These are phyloP conservation scores for Aspergillus cejpii DNA, from an alignment of 2,329 filamentous ascomycete genomes.

Conservation along the genomic window DNA sequence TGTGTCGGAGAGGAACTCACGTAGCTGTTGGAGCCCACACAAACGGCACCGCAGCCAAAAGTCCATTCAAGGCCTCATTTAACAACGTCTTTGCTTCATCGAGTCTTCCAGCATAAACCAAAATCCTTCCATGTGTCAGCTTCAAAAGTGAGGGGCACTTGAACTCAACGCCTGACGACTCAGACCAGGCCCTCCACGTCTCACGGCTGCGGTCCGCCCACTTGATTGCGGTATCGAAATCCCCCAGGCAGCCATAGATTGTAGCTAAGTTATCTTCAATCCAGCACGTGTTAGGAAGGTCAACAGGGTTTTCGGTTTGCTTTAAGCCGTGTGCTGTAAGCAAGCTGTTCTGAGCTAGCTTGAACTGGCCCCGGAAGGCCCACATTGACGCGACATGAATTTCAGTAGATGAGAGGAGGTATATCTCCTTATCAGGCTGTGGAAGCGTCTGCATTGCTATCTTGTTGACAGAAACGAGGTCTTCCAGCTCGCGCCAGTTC, in stretches of 20 bases:
- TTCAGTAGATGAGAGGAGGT: background rate
- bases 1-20: background rate
- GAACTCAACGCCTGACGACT: background rate
- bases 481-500: slow-evolving; percentile 4
- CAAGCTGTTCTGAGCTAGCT: background rate
- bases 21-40: background rate
- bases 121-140: background rate
- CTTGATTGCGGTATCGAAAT: background rate
- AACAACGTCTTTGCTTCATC: background rate
- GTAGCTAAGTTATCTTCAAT: background rate
- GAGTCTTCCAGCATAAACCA: background rate
- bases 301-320: background rate
- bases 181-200: background rate
- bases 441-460: background rate
- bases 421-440: background rate
- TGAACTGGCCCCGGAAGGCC: background rate
- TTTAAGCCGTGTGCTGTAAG: background rate
- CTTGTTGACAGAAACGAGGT: background rate
- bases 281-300: background rate
- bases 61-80: background rate
- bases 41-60: background rate
- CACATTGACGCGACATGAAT: background rate
- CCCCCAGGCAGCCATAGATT: background rate
- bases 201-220: background rate
- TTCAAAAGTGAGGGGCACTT: background rate